Conservation (phyloP, 2,329 filamentous ascomycete species). For the Atkinsonella texensis region DNA sequence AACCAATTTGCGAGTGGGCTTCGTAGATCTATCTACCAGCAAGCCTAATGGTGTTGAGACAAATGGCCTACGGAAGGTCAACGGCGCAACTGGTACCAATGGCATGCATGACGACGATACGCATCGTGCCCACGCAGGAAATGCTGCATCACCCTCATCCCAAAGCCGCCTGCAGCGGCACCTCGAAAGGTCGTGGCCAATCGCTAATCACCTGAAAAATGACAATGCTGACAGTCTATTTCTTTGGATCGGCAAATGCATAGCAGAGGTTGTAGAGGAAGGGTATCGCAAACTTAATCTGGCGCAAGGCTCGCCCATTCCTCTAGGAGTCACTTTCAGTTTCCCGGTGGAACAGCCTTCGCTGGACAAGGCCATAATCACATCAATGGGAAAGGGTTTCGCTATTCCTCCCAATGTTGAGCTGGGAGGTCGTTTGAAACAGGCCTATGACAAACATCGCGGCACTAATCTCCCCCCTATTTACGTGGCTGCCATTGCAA, state of each 20-base stretch:
- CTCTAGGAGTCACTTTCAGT: conserved; percentile 57
- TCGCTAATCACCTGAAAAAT: conserved; percentile 59
- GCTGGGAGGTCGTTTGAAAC: conserved; percentile 44
- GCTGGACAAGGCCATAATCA: conserved; percentile 49
- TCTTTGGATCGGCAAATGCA: conserved; percentile 68
- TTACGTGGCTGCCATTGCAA: conserved; percentile 64
- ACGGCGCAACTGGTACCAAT: neutral
- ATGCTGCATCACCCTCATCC: neutral
- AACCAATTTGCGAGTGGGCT: conserved; percentile 56
- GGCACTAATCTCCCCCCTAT: conserved; percentile 46
- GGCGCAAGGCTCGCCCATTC: conserved; percentile 33
- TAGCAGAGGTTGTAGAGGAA: conserved; percentile 58
- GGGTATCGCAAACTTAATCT: conserved; percentile 34
- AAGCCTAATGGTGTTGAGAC: conserved; percentile 8
- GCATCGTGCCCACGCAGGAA: conserved; percentile 1
- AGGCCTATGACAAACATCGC: conserved; percentile 44
- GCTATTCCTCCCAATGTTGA: conserved; percentile 48
- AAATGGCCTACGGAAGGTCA: neutral
- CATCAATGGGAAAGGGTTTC: conserved; percentile 62
- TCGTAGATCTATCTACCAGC: conserved; percentile 45
- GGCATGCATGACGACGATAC: conserved; percentile 7
- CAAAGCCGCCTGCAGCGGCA: conserved; percentile 38
- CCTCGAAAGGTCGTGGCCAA: conserved; percentile 62
- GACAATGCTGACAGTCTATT: conserved; percentile 67
- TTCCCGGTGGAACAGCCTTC: conserved; percentile 57